Percentiles rank a stretch among this genome's conserved stretches.
Conservation (phyloP, 805 yeast genomes). For the Suhomyces prunicola region DNA sequence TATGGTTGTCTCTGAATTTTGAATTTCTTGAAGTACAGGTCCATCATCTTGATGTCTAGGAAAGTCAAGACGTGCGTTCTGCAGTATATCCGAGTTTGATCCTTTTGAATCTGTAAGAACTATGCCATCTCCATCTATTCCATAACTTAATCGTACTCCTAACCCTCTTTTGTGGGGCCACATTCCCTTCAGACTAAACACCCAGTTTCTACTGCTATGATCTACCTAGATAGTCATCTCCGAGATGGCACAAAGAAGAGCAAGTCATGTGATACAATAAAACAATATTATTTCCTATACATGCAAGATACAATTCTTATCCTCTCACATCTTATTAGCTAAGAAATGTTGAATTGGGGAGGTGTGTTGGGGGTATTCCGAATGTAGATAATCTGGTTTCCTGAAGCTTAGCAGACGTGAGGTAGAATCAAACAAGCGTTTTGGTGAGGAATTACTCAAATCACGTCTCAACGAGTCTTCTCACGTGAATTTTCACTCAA, state of each 20-base stretch:
- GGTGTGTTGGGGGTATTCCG: neutral
- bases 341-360: neutral
- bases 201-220: neutral
- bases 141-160: conserved; percentile 15
- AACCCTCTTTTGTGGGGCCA: conserved; percentile 17
- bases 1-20: neutral
- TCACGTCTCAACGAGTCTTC: neutral
- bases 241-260: neutral
- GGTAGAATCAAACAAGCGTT: neutral
- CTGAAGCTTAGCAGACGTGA: neutral
- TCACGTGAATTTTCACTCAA: neutral
- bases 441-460: neutral
- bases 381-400: neutral
- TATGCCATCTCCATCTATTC: conserved; percentile 13
- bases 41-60: conserved; percentile 7
- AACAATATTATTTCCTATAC: neutral
- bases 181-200: conserved; percentile 4
- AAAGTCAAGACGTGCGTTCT: conserved; percentile 1
- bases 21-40: conserved; percentile 4
- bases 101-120: neutral
- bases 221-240: neutral
- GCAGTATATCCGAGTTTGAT: neutral
- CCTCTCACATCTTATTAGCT: neutral
- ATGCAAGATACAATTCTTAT: neutral
- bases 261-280: neutral